Evolutionary conservation across 1,284 basidiomycete genomes (phyloP), one percentile per base, ranked within the genome.

Genomic region (Moesziomyces parantarcticus): DNA sequence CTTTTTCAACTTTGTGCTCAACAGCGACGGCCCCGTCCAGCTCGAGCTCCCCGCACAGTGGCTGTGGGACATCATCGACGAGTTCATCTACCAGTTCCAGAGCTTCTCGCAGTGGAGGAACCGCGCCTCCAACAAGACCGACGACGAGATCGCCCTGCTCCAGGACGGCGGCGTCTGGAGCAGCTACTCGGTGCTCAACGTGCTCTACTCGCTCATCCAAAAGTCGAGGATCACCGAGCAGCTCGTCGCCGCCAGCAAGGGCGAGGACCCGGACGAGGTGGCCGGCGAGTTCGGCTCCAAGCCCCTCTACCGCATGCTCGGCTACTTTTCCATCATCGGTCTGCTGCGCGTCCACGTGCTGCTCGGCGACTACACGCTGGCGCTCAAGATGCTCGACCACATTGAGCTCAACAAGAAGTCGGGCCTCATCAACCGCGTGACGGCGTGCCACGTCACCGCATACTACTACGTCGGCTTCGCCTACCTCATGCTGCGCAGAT

Each of bases 61-160:
- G 96, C 86, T 99, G 7, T 98, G 95, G 93, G 96, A 99, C 84
- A 97, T 99, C 85, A 92, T 98, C 80, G 96, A 98, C 86, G 96
- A 98, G 83, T 99, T 99, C 85, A 97, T 98, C 79, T 99, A 97
- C 86, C 96, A 98, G 84, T 99, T 96, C 88, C 93, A 97, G 84
- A 92, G 92, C 61, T 82, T 22, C 97, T 97, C 86, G 91, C 94
- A 77, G 90, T 81, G 83, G 91, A 87, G 94, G 58, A 91, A 92
- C 42, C 92, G 92, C 82, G 89, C 90, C 36, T 91, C 91, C 69
- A 88, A 88, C 70, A 97, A 97, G 87, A 89, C 89, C 0, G 94
- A 95, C 55, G 94, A 97, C 79, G 96, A 98, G 84, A 58, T 81
- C 9, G 62, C 68, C 11, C 57, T 81, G 16, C 58, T 82, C 11